Evolutionary conservation across 2,329 filamentous ascomycete species (phyloP).

Genomic region (Dothistroma pini): DNA sequence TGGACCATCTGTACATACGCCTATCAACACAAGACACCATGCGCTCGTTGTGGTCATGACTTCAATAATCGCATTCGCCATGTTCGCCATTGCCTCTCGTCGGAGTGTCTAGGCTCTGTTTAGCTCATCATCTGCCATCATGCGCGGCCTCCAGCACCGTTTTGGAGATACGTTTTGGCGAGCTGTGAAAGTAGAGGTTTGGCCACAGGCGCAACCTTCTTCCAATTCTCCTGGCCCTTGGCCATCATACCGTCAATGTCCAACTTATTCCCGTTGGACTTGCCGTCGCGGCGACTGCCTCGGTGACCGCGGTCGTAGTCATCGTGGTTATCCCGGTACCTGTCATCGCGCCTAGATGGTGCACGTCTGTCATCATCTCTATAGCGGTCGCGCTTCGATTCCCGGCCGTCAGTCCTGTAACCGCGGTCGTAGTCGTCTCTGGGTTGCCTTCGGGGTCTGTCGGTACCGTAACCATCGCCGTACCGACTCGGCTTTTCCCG

Average conservation of each 20-base stretch:
- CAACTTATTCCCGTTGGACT: conserved; percentile 13
- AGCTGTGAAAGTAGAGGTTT: conserved; percentile 30
- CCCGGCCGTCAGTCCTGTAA: conserved; percentile 31
- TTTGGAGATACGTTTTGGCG: conserved; percentile 30
- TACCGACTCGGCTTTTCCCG: conserved; percentile 21
- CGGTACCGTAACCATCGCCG: conserved; percentile 31
- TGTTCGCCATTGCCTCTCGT: neutral
- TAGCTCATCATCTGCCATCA: conserved; percentile 4
- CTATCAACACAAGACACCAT: neutral
- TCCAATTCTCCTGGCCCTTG: conserved; percentile 32
- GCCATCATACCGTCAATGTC: conserved; percentile 27
- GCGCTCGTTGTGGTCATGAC: neutral
- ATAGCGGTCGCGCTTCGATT: conserved; percentile 23
- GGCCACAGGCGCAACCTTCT: conserved; percentile 31
- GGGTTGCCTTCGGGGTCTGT: conserved; percentile 24
- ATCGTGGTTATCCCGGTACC: conserved; percentile 20
- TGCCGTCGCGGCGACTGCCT: conserved; percentile 9
- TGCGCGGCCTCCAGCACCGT: conserved; percentile 10
- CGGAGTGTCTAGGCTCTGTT: conserved; percentile 2
- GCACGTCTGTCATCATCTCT: conserved; percentile 17
- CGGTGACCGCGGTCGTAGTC: conserved; percentile 19
- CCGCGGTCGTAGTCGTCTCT: conserved; percentile 29
- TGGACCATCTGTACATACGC: neutral
- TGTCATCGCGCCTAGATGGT: conserved; percentile 14
- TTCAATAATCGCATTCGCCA: neutral